phyloP scores from a whole-genome alignment of 345 rosid species.

The Anacardium occidentale region DNA sequence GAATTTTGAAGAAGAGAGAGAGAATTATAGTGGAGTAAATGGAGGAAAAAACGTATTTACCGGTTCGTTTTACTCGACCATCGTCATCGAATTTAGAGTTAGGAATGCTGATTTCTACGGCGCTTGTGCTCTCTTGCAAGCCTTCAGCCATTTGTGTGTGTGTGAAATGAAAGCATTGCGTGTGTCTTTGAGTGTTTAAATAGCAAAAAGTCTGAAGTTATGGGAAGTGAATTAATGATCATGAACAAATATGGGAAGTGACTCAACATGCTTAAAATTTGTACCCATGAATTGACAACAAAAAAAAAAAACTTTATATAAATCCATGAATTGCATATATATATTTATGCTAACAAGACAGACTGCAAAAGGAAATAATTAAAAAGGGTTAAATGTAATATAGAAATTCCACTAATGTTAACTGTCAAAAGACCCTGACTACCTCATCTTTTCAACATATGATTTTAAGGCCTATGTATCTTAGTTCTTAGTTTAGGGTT shows the following conservation, averaged over 20 bases:
- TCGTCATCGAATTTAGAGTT: slow-evolving; percentile 64
- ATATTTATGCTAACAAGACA: too few relatives aligned
- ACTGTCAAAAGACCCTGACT: too few relatives aligned
- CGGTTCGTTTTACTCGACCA: slow-evolving; percentile 64
- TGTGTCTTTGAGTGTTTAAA: neutral
- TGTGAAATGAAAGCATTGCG: neutral
- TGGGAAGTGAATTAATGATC: neutral
- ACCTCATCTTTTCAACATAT: too few relatives aligned
- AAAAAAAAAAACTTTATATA: too few relatives aligned
- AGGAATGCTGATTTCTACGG: slow-evolving; percentile 26
- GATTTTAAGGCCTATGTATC: too few relatives aligned
- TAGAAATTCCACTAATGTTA: too few relatives aligned
- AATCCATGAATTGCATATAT: too few relatives aligned
- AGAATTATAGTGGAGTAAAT: neutral
- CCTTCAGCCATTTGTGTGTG: slow-evolving; percentile 24
- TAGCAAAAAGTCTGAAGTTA: too few relatives aligned
- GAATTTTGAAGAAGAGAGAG: neutral
- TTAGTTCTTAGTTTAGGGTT: too few relatives aligned
- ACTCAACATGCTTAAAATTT: neutral
- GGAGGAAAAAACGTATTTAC: slow-evolving; percentile 22
- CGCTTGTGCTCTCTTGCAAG: slow-evolving; percentile 30
- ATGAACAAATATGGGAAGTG: neutral
- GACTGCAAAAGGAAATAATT: too few relatives aligned
- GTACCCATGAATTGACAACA: neutral
- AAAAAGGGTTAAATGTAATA: too few relatives aligned